These are phyloP conservation scores for Colletotrichum sansevieriae DNA, from an alignment of 2,329 filamentous ascomycete genomes.

Conservation along the genomic window DNA sequence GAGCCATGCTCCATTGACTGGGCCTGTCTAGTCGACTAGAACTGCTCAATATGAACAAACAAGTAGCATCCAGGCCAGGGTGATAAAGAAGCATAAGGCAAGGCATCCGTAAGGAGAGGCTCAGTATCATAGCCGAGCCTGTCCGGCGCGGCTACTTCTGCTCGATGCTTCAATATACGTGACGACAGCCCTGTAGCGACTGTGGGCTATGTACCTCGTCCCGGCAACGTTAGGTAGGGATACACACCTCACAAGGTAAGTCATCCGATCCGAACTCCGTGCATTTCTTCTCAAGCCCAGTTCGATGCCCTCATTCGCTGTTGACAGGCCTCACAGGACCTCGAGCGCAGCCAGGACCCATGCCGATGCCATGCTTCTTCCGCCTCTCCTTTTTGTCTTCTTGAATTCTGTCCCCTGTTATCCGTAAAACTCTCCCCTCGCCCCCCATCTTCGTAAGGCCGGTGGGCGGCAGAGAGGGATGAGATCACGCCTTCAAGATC, in stretches of 20 bases:
- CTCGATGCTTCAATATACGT: constrained; percentile 1
- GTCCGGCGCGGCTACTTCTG: constrained; percentile 4
- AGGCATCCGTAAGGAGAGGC: constrained; percentile 7
- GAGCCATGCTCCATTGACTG: constrained; percentile 2
- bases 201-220: not conserved
- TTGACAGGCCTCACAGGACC: constrained; percentile 9
- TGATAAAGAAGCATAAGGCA: constrained; percentile 37
- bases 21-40: not conserved
- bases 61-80: constrained; percentile 22
- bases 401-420: not conserved
- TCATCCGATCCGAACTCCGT: constrained; percentile 25
- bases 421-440: not conserved
- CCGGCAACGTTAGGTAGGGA: constrained; percentile 11
- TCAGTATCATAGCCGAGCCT: not conserved
- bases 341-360: not conserved
- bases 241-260: constrained; percentile 24
- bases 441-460: not conserved
- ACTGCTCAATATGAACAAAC: constrained; percentile 6
- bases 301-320: constrained; percentile 19
- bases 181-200: not conserved
- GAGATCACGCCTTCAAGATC: not conserved
- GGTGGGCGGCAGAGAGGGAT: not conserved
- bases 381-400: not conserved
- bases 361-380: constrained; percentile 5
- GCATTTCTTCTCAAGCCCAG: constrained; percentile 1